phyloP scores from a whole-genome alignment of 768 basidiomycete species.

The Termitomyces sp. region DNA sequence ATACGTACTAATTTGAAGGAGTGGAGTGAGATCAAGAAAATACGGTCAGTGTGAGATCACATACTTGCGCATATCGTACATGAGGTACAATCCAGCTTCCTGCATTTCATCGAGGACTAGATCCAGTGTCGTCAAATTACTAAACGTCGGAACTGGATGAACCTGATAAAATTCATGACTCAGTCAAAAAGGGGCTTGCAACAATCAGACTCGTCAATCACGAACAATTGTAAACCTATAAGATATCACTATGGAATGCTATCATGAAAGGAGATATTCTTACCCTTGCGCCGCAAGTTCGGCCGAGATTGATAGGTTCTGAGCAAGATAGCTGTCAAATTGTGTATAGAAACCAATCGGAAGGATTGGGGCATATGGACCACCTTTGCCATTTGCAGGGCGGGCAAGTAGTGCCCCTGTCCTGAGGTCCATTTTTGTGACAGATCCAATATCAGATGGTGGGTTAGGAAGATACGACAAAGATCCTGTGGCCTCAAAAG shows the following conservation, averaged over 20 bases:
- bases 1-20: constrained; percentile 43
- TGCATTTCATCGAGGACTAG: constrained; percentile 67
- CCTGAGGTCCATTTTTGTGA: constrained; percentile 60
- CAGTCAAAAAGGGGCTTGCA: not conserved
- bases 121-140: constrained; percentile 52
- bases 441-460: constrained; percentile 41
- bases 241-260: not conserved
- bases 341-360: constrained; percentile 74
- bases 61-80: constrained; percentile 77
- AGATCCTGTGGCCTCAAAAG: constrained; percentile 37
- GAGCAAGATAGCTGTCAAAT: constrained; percentile 48
- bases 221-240: constrained; percentile 37
- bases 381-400: constrained; percentile 44
- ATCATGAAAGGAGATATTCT: constrained; percentile 16
- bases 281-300: constrained; percentile 55
- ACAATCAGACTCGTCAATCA: constrained; percentile 2
- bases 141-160: constrained; percentile 67
- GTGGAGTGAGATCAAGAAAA: not conserved
- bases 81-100: constrained; percentile 61
- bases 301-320: constrained; percentile 49
- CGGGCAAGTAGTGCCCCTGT: constrained; percentile 52
- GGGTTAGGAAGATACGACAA: constrained; percentile 48
- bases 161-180: constrained; percentile 36
- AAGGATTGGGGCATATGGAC: constrained; percentile 50
- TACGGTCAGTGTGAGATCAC: constrained; percentile 10